Percentiles rank a stretch among this genome's conserved stretches.
Conservation (phyloP, 768 basidiomycete genomes). For the Floccularia luteovirens region DNA sequence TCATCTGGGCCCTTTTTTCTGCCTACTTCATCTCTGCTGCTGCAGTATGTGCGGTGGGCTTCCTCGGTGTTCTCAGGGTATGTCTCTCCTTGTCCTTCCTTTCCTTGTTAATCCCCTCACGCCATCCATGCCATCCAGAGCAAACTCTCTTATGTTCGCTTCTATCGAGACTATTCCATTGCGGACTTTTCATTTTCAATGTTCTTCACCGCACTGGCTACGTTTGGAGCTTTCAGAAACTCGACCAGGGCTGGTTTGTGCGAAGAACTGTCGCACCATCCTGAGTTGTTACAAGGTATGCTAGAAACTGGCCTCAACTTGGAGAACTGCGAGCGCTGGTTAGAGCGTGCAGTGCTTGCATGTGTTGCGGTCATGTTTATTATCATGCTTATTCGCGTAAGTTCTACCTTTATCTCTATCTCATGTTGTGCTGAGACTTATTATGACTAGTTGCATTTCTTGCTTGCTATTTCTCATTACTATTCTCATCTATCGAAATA, state of each 20-base stretch:
- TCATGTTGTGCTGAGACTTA: background rate
- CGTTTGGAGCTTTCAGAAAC: slow-evolving; percentile 51
- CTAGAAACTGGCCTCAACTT: slow-evolving; percentile 65
- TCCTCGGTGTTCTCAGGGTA: slow-evolving; percentile 66
- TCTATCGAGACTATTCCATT: slow-evolving; percentile 78
- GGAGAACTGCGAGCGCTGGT: slow-evolving; percentile 79
- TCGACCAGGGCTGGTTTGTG: slow-evolving; percentile 55
- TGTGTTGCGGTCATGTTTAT: slow-evolving; percentile 53
- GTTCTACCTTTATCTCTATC: slow-evolving; percentile 15
- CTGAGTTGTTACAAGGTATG: slow-evolving; percentile 66
- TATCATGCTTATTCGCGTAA: slow-evolving; percentile 58
- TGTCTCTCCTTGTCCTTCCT: slow-evolving; percentile 9
- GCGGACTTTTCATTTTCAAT: slow-evolving; percentile 71
- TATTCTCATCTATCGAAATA: slow-evolving; percentile 49
- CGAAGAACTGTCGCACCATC: slow-evolving; percentile 68
- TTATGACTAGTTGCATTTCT: slow-evolving; percentile 56
- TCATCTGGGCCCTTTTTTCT: slow-evolving; percentile 56
- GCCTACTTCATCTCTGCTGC: slow-evolving; percentile 63
- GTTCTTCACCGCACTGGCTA: slow-evolving; percentile 45
- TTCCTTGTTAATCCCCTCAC: slow-evolving; percentile 3
- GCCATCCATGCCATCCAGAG: slow-evolving; percentile 28
- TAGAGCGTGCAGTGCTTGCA: slow-evolving; percentile 57
- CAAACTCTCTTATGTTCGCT: slow-evolving; percentile 58
- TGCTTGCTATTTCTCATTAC: slow-evolving; percentile 63
- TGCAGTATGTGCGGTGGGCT: slow-evolving; percentile 54